A percentile compares a stretch with the other conserved stretches of the same genome.
These are phyloP conservation scores for Drosera capensis DNA, from an alignment of 148 eudicot species.

Conservation along the genomic window DNA sequence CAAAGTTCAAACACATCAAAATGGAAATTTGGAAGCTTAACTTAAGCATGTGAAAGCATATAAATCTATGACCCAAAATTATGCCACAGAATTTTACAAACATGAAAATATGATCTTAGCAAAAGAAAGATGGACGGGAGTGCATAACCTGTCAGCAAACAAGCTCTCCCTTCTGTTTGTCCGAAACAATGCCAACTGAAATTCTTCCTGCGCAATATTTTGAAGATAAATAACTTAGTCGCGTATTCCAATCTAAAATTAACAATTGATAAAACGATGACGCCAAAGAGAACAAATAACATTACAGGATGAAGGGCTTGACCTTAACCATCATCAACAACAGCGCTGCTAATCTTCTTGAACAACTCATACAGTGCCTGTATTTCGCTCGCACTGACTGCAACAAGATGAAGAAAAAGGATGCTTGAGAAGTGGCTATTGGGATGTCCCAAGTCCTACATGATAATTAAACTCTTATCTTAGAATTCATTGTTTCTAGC, in stretches of 20 bases:
- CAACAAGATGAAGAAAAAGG: neutral
- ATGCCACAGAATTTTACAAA: too few species aligned
- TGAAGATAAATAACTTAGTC: neutral
- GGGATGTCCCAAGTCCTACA: neutral
- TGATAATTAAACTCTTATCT: neutral
- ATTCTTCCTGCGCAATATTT: conserved; percentile 58
- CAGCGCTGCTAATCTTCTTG: conserved; percentile 92
- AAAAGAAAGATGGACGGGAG: neutral
- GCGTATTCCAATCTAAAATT: neutral
- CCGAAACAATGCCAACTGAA: conserved; percentile 82
- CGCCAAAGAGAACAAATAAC: too few species aligned
- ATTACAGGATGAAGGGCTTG: too few species aligned
- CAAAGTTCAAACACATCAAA: too few species aligned
- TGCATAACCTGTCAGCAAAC: conserved; percentile 83
- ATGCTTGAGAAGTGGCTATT: too few species aligned
- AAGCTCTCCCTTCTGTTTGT: conserved; percentile 94
- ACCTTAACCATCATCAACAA: conserved; percentile 94
- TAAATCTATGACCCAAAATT: too few species aligned
- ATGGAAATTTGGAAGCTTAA: too few species aligned
- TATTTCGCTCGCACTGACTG: conserved; percentile 96
- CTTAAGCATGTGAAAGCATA: too few species aligned
- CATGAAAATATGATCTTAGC: too few species aligned
- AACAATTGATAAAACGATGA: neutral
- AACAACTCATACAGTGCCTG: conserved; percentile 94
- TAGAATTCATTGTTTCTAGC: neutral